phyloP scores from a whole-genome alignment of 345 rosid species.

The Heritiera littoralis region DNA sequence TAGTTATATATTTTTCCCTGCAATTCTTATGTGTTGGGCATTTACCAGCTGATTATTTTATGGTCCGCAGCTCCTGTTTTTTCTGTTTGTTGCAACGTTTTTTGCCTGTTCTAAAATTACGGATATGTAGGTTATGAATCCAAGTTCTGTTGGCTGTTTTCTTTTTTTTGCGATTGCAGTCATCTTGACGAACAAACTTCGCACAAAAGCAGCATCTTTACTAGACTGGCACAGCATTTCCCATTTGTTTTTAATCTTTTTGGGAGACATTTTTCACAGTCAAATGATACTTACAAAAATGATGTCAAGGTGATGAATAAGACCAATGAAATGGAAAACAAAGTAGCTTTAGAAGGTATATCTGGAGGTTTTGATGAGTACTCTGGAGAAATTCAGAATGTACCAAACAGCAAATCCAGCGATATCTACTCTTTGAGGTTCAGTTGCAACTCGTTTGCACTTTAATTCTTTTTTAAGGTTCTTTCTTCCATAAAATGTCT shows the following conservation, averaged over 20 bases:
- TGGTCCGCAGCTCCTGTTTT: neutral
- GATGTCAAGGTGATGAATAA: constrained; percentile 23
- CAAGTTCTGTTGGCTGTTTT: neutral
- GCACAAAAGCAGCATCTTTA: constrained; percentile 52
- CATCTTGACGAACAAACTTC: constrained; percentile 36
- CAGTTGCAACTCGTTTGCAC: constrained; percentile 7
- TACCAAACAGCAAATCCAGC: constrained; percentile 27
- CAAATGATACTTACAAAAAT: constrained; percentile 32
- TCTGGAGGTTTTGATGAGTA: constrained; percentile 32
- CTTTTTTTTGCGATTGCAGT: constrained; percentile 41
- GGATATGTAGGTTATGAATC: constrained; percentile 15
- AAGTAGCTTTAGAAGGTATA: constrained; percentile 29
- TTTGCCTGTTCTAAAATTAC: neutral
- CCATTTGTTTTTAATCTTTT: constrained; percentile 65
- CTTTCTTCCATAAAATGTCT: neutral
- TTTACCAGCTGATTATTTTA: neutral
- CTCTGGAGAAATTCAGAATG: constrained; percentile 38
- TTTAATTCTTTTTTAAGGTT: constrained; percentile 14
- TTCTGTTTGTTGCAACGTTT: neutral
- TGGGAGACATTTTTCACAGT: constrained; percentile 37
- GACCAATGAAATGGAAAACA: constrained; percentile 26
- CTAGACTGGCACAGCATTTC: constrained; percentile 59
- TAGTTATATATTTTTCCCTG: constrained; percentile 3
- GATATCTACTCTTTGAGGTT: constrained; percentile 42
- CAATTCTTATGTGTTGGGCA: neutral